Base-by-base conservation (phyloP, 1,284 basidiomycete genomes). In the Xerocomus minutiporus region DNA sequence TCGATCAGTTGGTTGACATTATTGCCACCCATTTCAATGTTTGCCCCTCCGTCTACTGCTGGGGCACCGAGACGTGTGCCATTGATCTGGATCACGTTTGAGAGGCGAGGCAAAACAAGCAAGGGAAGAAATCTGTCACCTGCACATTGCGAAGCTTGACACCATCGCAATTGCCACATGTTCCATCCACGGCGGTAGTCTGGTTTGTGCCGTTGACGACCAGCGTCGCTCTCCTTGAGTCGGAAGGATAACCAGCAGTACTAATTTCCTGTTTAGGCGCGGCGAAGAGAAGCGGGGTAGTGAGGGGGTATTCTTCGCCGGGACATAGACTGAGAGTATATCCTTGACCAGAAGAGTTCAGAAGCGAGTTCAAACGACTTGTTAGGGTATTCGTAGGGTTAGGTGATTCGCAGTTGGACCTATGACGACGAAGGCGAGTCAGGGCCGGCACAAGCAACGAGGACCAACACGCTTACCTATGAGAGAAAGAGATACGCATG, bases 21-120 rank as follows among this genome's bases (percentile, higher is more conserved):
- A n/a, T 73, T 62, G 8, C 86, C 87, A 8, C 87, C 87, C 76
- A 90, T 83, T 69, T 88, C 87, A 50, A 89, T 87, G 62, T 88
- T 88, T 12, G 78, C 86, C 1, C 85, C 87, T 3, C 86, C 86
- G n/a, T 50, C 52, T 1, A 75, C 78, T 0, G 79, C 75, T 17
- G 74, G 57, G 15, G 75, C 77, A 39, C 77, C 78, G 12, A 65
- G 65, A 51, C 87, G 81, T 1, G 79, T 79, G 5, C 86, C 87
- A 58, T 89, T 79, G 56, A 89, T 79, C 86, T 88, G 57, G 5
- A n/a, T 6, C 40, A 36, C 3, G 7, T 15, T 44, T 53, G 44
- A 72, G 28, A 66, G 71, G 68, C 58, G 15, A n/a, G 8, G n/a
- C 75, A 63, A 23, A 62, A 62, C 15, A 69, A 69, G 43, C 7